Base-by-base conservation (phyloP, 2,329 filamentous ascomycete genomes). In the Ceratocystis alfenasii region DNA sequence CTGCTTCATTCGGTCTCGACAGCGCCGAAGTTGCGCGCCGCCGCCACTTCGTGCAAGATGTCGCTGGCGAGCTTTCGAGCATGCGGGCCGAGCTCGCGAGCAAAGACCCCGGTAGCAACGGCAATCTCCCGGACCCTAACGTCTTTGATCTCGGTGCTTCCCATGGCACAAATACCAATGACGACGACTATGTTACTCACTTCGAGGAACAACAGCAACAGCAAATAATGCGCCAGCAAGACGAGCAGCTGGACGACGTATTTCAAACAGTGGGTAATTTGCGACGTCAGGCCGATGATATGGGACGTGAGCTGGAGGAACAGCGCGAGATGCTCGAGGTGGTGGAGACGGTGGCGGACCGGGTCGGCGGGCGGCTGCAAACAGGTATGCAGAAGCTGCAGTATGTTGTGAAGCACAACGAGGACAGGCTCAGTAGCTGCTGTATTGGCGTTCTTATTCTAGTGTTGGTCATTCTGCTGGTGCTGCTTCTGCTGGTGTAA, bases 301-400 rank as follows among this genome's bases (percentile, higher is more conserved):
- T 99, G 93, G 93, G 94, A 1, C 81, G 93, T 66, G 94, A 99
- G 78, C 80, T 99, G 59, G 95, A 96, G 76, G 94, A 99, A 78
- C 94, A 99, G 80, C 83, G 82, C 25, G 89, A 91, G 75, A 87
- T 97, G 83, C 80, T 99, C 66, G 87, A 94, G 69, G 86, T 89
- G 64, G 88, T 95, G 50, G 93, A 97, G 75, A 83, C 81, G 36
- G 80, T 95, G 66, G 90, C 90, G 3, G 92, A 97, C 74, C 82
- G 93, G 44, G 91, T 99, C 1, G 89, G 90, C 15, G 89, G 90
- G 1, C 87, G 94, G 73, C 76, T 99, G 72, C 85, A 90, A 77
- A 90, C 82, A 66, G 94, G 94, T 22, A 84, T 97, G 79, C 87
- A 89, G 76, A 93, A 89, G 78, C 84, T 99, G 71, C 85, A 86